These are phyloP conservation scores for Funneliformis geosporum DNA, from an alignment of 192 early-diverging fungal genomes.

Conservation along the genomic window DNA sequence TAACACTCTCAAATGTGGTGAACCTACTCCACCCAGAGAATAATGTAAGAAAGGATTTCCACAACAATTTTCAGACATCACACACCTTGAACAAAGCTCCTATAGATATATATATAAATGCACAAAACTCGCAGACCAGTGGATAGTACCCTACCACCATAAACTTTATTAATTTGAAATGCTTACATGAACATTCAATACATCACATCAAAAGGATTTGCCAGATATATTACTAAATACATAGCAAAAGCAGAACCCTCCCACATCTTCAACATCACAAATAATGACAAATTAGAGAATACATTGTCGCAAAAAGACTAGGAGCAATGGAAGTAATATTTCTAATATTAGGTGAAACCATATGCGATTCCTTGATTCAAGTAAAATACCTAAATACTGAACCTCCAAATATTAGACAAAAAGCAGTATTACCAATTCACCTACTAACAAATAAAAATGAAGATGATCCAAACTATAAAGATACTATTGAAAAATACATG, in stretches of 20 bases:
- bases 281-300: background rate
- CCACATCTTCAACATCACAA: background rate
- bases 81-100: too few species aligned
- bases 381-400: background rate
- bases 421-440: background rate
- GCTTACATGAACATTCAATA: background rate
- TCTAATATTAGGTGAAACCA: background rate
- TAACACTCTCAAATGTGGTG: too few species aligned
- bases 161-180: too few species aligned
- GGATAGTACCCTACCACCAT: too few species aligned
- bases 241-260: background rate
- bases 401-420: background rate
- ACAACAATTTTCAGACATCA: too few species aligned
- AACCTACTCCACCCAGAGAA: too few species aligned
- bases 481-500: too few species aligned
- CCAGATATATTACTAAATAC: background rate
- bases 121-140: too few species aligned
- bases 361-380: background rate
- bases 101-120: too few species aligned
- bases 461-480: background rate
- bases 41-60: too few species aligned
- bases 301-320: background rate
- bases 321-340: conserved; percentile 5
- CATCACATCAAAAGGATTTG: too few species aligned
- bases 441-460: background rate